Conservation (phyloP, 768 basidiomycete genomes). For the Serpula lacrymans region DNA sequence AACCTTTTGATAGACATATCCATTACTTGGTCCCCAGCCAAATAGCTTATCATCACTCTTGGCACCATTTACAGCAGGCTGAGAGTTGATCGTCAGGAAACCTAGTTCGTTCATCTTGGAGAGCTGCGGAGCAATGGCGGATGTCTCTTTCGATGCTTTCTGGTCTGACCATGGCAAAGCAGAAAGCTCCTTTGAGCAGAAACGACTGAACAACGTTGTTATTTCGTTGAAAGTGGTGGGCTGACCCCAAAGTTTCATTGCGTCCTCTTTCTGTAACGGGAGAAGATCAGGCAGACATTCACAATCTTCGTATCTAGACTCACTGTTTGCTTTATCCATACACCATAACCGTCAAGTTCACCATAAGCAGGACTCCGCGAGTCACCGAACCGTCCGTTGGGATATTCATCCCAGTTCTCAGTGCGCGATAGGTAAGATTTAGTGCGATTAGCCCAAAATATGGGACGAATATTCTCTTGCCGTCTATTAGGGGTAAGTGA, state of each 20-base stretch:
- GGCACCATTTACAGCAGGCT: slow-evolving; percentile 91
- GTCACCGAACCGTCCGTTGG: slow-evolving; percentile 98
- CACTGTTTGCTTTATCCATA: slow-evolving; percentile 88
- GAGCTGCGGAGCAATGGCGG: slow-evolving; percentile 72
- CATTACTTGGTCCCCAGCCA: slow-evolving; percentile 93
- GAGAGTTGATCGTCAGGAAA: slow-evolving; percentile 96
- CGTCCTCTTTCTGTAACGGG: slow-evolving; percentile 72
- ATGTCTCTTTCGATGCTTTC: slow-evolving; percentile 79
- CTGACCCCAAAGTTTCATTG: slow-evolving; percentile 82
- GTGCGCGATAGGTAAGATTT: slow-evolving; percentile 95
- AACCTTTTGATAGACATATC: slow-evolving; percentile 95
- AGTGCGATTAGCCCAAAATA: slow-evolving; percentile 98
- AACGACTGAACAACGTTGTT: slow-evolving; percentile 70
- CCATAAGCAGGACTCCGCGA: slow-evolving; percentile 97
- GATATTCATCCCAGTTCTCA: slow-evolving; percentile 99
- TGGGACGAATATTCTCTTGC: slow-evolving; percentile 90
- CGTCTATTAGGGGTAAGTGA: slow-evolving; percentile 91
- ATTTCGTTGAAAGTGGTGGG: slow-evolving; percentile 69
- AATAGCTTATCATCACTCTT: slow-evolving; percentile 79
- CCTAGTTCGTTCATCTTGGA: slow-evolving; percentile 86
- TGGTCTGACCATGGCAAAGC: slow-evolving; percentile 97
- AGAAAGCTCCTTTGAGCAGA: slow-evolving; percentile 69
- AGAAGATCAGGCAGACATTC: slow-evolving; percentile 6
- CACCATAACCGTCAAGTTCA: slow-evolving; percentile 95
- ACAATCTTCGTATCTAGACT: slow-evolving; percentile 19